Evolutionary conservation across 306 rosid genomes (phyloP), one percentile per base, ranked within the genome.

Genomic region (Quercus suber): DNA sequence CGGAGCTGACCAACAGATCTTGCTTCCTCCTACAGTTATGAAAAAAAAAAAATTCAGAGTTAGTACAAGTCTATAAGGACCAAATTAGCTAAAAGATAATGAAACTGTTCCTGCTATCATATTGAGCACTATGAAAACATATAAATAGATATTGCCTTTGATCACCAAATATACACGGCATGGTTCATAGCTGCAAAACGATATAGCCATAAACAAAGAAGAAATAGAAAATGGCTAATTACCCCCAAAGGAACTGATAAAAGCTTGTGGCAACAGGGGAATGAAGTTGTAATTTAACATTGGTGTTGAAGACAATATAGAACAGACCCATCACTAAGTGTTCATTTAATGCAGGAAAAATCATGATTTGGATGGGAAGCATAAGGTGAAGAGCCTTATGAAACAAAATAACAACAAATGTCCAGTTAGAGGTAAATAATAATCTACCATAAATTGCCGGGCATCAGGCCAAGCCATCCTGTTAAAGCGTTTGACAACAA

Each of bases 391-490:
- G 70, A 78, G 71, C 69, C 17, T 28, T 31, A 63, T n/a, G 31
- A n/a, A 5, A 49, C 53, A 49, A 49, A 49, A 49, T 49, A 49
- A 49, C 69, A 43, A 70, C 69, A 71, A 57, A 17, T 71, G 59
- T 18, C 23, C 18, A 73, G 49, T 21, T 19, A 20, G 33, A 9
- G 69, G 65, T 12, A 69, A 25, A 18, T 35, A 35, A 68, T 5
- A 67, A 78, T 19, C 64, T 83, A 92, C 97, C 95, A 88, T 76
- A 90, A 92, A 90, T 77, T 90, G 93, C 23, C 89, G 89, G 49
- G 87, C 79, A 85, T 90, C 97, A 25, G 97, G 93, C 97, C 97
- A 86, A 60, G 97, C 97, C 88, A 86, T 88, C 81, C 93, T 87
- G 69, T 89, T 92, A 63, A 92, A 92, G 63, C 92, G 90, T 73